These are phyloP conservation scores for Nicotiana noctiflora DNA, from an alignment of 257 asterid species.

Conservation along the genomic window DNA sequence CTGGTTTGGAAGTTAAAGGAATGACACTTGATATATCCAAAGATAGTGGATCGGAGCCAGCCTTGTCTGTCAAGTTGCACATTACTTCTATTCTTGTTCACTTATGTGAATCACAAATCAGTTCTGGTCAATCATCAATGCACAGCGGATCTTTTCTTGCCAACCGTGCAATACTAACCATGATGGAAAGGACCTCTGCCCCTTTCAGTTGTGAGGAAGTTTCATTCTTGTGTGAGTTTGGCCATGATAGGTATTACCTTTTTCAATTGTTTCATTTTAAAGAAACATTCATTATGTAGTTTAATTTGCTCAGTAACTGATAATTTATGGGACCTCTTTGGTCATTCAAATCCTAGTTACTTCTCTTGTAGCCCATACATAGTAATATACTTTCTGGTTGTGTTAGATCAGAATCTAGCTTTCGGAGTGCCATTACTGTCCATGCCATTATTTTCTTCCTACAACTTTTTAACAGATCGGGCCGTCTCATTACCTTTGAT, in stretches of 20 bases:
- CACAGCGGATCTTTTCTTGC: slow-evolving; percentile 42
- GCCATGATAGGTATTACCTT: slow-evolving; percentile 67
- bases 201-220: slow-evolving; percentile 89
- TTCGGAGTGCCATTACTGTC: neutral
- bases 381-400: neutral
- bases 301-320: neutral
- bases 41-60: slow-evolving; percentile 75
- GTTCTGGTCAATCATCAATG: slow-evolving; percentile 39
- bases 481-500: neutral
- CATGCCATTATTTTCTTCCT: neutral
- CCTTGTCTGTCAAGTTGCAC: slow-evolving; percentile 71
- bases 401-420: neutral
- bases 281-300: neutral
- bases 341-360: neutral
- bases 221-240: slow-evolving; percentile 73
- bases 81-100: slow-evolving; percentile 59
- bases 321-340: neutral
- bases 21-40: slow-evolving; percentile 79
- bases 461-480: neutral
- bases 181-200: slow-evolving; percentile 49
- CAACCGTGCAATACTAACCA: slow-evolving; percentile 24
- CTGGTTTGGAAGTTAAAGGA: slow-evolving; percentile 80
- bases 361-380: neutral
- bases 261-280: neutral
- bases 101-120: slow-evolving; percentile 46